Evolutionary conservation across 164 flowering plant species (phyloP), one percentile per base, ranked within the genome.

Genomic region (Taxillus chinensis): DNA sequence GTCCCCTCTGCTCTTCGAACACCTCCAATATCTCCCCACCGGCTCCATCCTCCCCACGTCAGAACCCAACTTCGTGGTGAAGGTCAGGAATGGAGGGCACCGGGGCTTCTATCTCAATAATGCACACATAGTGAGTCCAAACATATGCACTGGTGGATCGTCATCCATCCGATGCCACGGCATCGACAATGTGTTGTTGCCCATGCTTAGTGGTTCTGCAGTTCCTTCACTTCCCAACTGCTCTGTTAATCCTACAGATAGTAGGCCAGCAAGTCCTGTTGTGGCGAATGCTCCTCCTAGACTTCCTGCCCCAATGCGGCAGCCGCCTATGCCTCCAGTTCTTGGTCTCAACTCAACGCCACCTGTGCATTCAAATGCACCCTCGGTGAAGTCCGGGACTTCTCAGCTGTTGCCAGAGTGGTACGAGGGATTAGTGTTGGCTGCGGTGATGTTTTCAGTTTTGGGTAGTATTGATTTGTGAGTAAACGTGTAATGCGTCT

Each of bases 81-180:
- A 39, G 39, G 66, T 92, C 14, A 64, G 71, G 16, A 89, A 89
- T 75, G 57, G 73, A 43, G 91, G 96, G 0, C 63, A 83, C 59
- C 70, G 64, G 39, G 76, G 63, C 52, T 82, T 73, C 65, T 78
- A 61, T 60, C 78, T 92, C 40, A 85, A 83, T 75, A 80, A 86
- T 63, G 87, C 75, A 1, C 73, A 68, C 45, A 55, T 92, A 55
- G 62, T 76, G 43, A 85, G 86, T 61, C 93, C 95, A 3, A 81
- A 92, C 54, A 70, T 92, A 15, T 92, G 96, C 70, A 70, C 71
- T 5, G 56, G 63, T 0, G 86, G 87, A n/a, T 68, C 78, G 53
- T 27, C 27, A 27, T 73, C 86, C 3, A 75, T 92, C 60, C 74
- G 87, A 52, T 92, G 98, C 67, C 96, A 92, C 70, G 98, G 96